These are phyloP conservation scores for Pichia paraexigua DNA, from an alignment of 805 yeast genomes.

Conservation along the genomic window DNA sequence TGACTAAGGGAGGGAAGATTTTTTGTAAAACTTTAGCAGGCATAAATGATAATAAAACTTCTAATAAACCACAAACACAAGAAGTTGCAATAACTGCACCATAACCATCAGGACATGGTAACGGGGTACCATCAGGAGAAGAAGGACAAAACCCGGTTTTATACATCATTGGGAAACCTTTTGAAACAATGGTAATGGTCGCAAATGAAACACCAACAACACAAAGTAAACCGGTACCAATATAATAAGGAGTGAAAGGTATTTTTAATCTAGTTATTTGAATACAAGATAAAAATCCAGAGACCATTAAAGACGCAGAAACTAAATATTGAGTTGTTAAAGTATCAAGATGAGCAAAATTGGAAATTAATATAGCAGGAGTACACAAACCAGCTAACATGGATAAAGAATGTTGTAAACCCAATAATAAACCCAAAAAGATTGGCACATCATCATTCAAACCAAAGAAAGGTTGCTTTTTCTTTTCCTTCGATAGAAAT, in stretches of 20 bases:
- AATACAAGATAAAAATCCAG: constrained; percentile 61
- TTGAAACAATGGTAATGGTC: constrained; percentile 71
- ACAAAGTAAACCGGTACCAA: constrained; percentile 84
- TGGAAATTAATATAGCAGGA: constrained; percentile 70
- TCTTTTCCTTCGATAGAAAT: constrained; percentile 37
- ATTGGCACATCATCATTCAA: constrained; percentile 74
- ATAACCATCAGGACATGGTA: constrained; percentile 86
- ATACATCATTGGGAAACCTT: constrained; percentile 79
- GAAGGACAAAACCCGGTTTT: constrained; percentile 55
- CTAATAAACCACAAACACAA: constrained; percentile 67
- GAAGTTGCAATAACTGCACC: constrained; percentile 83
- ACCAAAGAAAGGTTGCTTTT: constrained; percentile 76
- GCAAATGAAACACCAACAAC: constrained; percentile 92
- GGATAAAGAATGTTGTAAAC: constrained; percentile 80
- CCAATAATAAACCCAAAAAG: constrained; percentile 66
- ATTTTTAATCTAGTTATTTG: constrained; percentile 80
- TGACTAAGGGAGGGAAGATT: constrained; percentile 81
- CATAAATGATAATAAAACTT: constrained; percentile 63
- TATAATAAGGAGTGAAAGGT: constrained; percentile 60
- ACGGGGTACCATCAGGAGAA: constrained; percentile 52
- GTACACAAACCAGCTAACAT: constrained; percentile 89
- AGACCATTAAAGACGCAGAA: constrained; percentile 63
- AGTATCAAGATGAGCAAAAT: constrained; percentile 49
- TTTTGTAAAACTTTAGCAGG: constrained; percentile 67
- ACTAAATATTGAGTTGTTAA: constrained; percentile 52